phyloP scores from a whole-genome alignment of 768 basidiomycete species.

The Auriscalpium vulgare region DNA sequence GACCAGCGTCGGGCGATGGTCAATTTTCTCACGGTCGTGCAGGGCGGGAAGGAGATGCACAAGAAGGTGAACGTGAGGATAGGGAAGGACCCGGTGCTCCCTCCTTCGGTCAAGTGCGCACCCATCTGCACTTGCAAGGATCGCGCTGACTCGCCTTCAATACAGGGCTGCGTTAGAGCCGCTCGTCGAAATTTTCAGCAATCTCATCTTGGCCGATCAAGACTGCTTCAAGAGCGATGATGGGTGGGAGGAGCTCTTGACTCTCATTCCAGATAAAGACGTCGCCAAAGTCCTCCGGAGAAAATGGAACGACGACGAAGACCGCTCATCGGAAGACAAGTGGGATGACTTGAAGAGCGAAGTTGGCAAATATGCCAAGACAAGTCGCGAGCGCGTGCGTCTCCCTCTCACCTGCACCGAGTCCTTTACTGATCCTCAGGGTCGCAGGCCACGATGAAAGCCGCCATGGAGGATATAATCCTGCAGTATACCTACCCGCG shows the following conservation, averaged over 20 bases:
- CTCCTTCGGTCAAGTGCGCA: constrained; percentile 63
- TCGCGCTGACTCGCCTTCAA: neutral
- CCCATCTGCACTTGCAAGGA: neutral
- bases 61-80: constrained; percentile 76
- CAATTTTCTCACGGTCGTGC: constrained; percentile 78
- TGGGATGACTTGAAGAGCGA: constrained; percentile 59
- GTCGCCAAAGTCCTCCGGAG: constrained; percentile 40
- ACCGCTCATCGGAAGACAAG: constrained; percentile 55
- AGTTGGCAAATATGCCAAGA: constrained; percentile 25
- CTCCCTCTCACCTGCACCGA: neutral
- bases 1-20: constrained; percentile 84
- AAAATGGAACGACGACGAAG: constrained; percentile 50
- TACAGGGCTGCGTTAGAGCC: constrained; percentile 30
- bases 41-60: constrained; percentile 69
- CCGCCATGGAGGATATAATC: constrained; percentile 77
- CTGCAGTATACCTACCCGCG: constrained; percentile 94
- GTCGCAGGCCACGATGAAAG: constrained; percentile 26
- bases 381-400: constrained; percentile 27
- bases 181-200: constrained; percentile 50
- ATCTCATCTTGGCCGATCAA: constrained; percentile 74
- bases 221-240: constrained; percentile 66
- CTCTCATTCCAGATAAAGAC: constrained; percentile 60
- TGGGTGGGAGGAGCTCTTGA: constrained; percentile 68
- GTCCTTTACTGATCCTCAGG: neutral
- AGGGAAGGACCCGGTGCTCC: constrained; percentile 34